These are phyloP conservation scores for Botrytis aclada DNA, from an alignment of 2,329 filamentous ascomycete genomes.

Conservation along the genomic window DNA sequence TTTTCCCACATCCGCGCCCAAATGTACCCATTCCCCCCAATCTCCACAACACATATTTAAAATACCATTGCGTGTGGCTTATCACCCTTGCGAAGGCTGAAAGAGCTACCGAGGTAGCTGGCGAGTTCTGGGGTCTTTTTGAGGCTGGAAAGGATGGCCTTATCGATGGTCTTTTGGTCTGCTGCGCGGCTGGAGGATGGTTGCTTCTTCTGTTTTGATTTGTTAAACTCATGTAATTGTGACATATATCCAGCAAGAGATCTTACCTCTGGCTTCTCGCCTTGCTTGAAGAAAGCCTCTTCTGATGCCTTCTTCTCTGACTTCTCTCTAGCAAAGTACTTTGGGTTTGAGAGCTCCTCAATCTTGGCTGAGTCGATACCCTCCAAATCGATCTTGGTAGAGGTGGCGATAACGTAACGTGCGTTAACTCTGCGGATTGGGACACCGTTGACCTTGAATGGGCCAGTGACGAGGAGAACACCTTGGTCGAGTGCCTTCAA, in stretches of 20 bases:
- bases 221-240: background rate
- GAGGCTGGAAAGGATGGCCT: slow-evolving; percentile 89
- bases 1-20: slow-evolving; percentile 44
- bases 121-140: slow-evolving; percentile 96
- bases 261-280: slow-evolving; percentile 93
- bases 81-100: slow-evolving; percentile 99
- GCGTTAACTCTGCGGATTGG: slow-evolving; percentile 92
- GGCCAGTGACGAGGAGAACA: slow-evolving; percentile 97
- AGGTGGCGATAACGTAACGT: slow-evolving; percentile 90
- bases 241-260: slow-evolving; percentile 16
- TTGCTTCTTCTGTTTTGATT: slow-evolving; percentile 81
- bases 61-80: slow-evolving; percentile 99
- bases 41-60: slow-evolving; percentile 51
- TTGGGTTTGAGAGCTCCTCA: slow-evolving; percentile 65
- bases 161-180: slow-evolving; percentile 99
- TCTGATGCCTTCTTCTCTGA: slow-evolving; percentile 90
- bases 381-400: slow-evolving; percentile 77
- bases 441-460: slow-evolving; percentile 99
- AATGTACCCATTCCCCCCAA: slow-evolving; percentile 31
- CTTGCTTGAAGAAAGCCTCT: slow-evolving; percentile 99
- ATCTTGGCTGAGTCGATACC: slow-evolving; percentile 91
- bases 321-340: slow-evolving; percentile 98
- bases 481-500: slow-evolving; percentile 97
- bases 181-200: slow-evolving; percentile 85
- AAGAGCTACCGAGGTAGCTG: slow-evolving; percentile 91